These are phyloP conservation scores for Pseudopithomyces chartarum DNA, from an alignment of 2,329 filamentous ascomycete species.

Conservation along the genomic window DNA sequence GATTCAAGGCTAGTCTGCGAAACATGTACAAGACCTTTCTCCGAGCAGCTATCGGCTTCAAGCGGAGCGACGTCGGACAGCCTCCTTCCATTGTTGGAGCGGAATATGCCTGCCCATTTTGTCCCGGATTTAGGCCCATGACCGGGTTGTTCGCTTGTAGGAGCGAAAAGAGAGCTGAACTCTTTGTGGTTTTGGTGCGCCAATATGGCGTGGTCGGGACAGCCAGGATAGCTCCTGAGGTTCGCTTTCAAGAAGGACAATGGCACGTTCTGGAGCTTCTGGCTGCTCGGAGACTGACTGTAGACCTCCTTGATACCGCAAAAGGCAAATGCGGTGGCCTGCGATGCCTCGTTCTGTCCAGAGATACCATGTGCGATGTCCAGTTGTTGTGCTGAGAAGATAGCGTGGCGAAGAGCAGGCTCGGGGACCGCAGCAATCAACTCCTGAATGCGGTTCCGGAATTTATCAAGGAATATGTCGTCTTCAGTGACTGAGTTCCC, in stretches of 20 bases:
- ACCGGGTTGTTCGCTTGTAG: slow-evolving; percentile 10
- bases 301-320: slow-evolving; percentile 52
- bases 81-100: slow-evolving; percentile 10
- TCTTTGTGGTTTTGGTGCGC: slow-evolving; percentile 53
- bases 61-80: slow-evolving; percentile 18
- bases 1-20: slow-evolving; percentile 7
- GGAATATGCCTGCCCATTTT: slow-evolving; percentile 23
- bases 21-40: slow-evolving; percentile 33
- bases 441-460: slow-evolving; percentile 42
- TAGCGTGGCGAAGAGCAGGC: slow-evolving; percentile 48
- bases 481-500: slow-evolving; percentile 17
- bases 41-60: slow-evolving; percentile 34
- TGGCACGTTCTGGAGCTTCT: slow-evolving; percentile 43
- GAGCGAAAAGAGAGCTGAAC: slow-evolving; percentile 48
- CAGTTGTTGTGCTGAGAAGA: slow-evolving; percentile 50
- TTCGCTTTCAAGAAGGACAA: slow-evolving; percentile 52
- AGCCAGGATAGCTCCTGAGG: slow-evolving; percentile 50
- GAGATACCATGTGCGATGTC: slow-evolving; percentile 30
- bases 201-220: slow-evolving; percentile 52
- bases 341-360: slow-evolving; percentile 29
- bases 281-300: slow-evolving; percentile 36
- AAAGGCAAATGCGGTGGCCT: slow-evolving; percentile 51
- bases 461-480: slow-evolving; percentile 33
- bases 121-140: slow-evolving; percentile 8
- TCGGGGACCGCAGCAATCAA: slow-evolving; percentile 45